Evolutionary conservation across 23 red algal genomes (phyloP).

Genomic region (Agarophyton chilense): DNA sequence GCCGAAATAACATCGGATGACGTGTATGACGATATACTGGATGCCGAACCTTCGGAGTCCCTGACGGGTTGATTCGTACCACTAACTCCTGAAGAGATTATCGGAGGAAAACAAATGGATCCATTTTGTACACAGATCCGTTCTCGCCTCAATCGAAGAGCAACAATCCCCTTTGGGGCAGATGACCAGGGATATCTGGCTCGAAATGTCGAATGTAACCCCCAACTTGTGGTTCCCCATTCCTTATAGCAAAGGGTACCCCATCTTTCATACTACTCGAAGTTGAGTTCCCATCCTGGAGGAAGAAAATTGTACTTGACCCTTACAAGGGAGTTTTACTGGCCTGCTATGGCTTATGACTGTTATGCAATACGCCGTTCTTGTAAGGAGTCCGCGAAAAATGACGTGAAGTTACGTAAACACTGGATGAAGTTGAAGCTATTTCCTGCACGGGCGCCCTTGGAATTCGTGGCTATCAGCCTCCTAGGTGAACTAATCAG

Average conservation of each 20-base stretch:
- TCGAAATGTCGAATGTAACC: background rate
- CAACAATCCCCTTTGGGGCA: background rate
- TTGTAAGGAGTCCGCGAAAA: constrained; percentile 13
- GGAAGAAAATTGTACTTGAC: background rate
- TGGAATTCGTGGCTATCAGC: background rate
- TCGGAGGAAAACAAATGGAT: background rate
- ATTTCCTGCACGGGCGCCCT: constrained; percentile 3
- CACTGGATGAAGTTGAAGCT: background rate
- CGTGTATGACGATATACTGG: background rate
- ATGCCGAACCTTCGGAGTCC: background rate
- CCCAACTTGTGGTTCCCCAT: constrained; percentile 23
- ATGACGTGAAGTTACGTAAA: constrained; percentile 2
- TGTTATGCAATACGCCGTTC: constrained; percentile 22
- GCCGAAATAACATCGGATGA: background rate
- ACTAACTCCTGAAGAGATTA: background rate
- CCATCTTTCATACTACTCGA: constrained; percentile 18
- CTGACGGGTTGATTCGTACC: background rate
- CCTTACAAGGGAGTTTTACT: constrained; percentile 1
- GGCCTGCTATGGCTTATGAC: constrained; percentile 21
- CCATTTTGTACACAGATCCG: background rate
- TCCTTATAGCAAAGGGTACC: background rate
- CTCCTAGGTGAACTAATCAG: background rate
- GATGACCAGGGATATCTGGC: background rate
- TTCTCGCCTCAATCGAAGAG: background rate
- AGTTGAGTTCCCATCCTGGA: background rate